phyloP scores from a whole-genome alignment of 2,329 filamentous ascomycete genomes.

The Xylogone sp. region DNA sequence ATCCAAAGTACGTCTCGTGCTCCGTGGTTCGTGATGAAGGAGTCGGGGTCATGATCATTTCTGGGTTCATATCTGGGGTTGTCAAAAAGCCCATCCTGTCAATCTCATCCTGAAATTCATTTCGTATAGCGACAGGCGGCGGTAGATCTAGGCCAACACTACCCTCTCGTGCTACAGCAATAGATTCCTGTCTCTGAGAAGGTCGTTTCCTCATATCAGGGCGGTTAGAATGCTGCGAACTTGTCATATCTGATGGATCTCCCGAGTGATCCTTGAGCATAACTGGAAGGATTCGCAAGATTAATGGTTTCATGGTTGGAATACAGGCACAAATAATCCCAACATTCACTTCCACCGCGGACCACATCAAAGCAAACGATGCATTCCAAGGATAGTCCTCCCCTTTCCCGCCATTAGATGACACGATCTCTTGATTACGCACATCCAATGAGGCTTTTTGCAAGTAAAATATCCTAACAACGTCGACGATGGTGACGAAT shows the following conservation, averaged over 20 bases:
- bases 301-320: slow-evolving; percentile 85
- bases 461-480: slow-evolving; percentile 85
- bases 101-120: slow-evolving; percentile 15
- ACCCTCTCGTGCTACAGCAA: background rate
- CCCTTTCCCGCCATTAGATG: background rate
- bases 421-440: slow-evolving; percentile 7
- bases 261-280: slow-evolving; percentile 20
- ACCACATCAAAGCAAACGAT: slow-evolving; percentile 89
- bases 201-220: background rate
- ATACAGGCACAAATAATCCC: slow-evolving; percentile 89
- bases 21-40: slow-evolving; percentile 1
- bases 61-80: slow-evolving; percentile 10
- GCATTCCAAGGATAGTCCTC: slow-evolving; percentile 67
- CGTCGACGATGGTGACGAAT: slow-evolving; percentile 84
- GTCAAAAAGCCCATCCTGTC: slow-evolving; percentile 25
- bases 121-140: slow-evolving; percentile 6
- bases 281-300: slow-evolving; percentile 42
- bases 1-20: slow-evolving; percentile 65
- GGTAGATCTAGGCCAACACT: slow-evolving; percentile 6
- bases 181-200: background rate
- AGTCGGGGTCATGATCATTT: background rate
- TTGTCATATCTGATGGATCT: background rate
- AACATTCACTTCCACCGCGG: slow-evolving; percentile 83
- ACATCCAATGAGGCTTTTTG: slow-evolving; percentile 44
- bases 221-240: background rate